Conservation (phyloP, 225 moss, liverwort and hornwort species). For the Physcomitrium patens region DNA sequence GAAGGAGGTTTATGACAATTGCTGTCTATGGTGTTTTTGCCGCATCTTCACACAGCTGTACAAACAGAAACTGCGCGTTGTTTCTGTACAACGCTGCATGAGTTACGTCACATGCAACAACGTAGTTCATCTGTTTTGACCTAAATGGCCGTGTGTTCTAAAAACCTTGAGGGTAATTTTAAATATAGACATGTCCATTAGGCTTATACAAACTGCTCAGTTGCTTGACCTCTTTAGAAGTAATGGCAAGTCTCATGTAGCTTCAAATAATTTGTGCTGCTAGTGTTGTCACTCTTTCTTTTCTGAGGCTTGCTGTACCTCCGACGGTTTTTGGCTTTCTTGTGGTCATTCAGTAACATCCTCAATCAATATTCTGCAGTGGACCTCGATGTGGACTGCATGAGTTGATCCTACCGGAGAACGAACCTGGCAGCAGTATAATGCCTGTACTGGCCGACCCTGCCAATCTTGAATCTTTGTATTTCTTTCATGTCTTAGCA, state of each 20-base stretch:
- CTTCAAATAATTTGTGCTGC: background rate
- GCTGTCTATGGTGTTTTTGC: background rate
- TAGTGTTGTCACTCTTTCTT: background rate
- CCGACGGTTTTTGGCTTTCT: no score
- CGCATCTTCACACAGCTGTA: no score
- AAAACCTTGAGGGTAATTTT: background rate
- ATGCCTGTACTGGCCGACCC: conserved; percentile 72
- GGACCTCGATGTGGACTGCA: conserved; percentile 95
- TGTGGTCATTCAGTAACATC: background rate
- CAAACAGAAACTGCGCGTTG: no score
- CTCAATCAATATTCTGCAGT: conserved; percentile 45
- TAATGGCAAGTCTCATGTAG: conserved; percentile 9
- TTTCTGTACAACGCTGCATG: no score
- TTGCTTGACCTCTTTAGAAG: background rate
- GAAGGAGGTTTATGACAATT: background rate
- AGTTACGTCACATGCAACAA: background rate
- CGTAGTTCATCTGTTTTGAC: background rate
- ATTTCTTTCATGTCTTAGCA: background rate
- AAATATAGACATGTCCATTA: background rate
- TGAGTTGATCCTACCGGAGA: conserved; percentile 86
- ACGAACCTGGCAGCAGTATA: conserved; percentile 98
- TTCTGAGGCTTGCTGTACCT: no score
- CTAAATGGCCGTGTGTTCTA: background rate
- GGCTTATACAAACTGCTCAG: conserved; percentile 8
- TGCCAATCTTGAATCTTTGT: background rate